phyloP scores from a whole-genome alignment of 768 basidiomycete species.

The Butyriboletus loyo region DNA sequence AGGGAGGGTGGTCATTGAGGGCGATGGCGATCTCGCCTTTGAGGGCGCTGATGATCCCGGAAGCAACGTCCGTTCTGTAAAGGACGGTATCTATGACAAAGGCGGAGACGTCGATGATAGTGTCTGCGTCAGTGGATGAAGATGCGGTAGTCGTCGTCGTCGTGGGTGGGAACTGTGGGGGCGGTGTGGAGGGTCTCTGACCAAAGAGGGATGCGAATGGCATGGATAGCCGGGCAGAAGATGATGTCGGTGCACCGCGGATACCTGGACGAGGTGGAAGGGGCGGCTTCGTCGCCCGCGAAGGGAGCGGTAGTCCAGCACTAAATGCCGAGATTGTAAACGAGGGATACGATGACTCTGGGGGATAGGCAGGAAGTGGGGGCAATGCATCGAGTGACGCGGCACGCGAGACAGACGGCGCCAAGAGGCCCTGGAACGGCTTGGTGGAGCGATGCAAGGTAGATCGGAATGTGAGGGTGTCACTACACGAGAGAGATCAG shows the following conservation, averaged over 20 bases:
- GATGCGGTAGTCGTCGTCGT: slow-evolving; percentile 18
- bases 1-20: slow-evolving; percentile 45
- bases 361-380: slow-evolving; percentile 45
- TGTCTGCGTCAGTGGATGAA: slow-evolving; percentile 32
- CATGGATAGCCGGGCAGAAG: slow-evolving; percentile 54
- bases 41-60: slow-evolving; percentile 50
- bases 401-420: slow-evolving; percentile 32
- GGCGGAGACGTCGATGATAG: slow-evolving; percentile 53
- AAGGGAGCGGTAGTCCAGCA: slow-evolving; percentile 32
- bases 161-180: slow-evolving; percentile 26
- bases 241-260: slow-evolving; percentile 16
- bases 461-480: slow-evolving; percentile 43
- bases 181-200: slow-evolving; percentile 31
- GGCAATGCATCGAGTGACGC: slow-evolving; percentile 46
- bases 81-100: slow-evolving; percentile 56
- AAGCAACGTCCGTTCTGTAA: slow-evolving; percentile 50
- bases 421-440: slow-evolving; percentile 38
- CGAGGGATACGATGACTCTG: slow-evolving; percentile 45
- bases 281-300: slow-evolving; percentile 47
- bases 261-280: slow-evolving; percentile 37
- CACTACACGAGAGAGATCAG: slow-evolving; percentile 27
- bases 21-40: slow-evolving; percentile 53
- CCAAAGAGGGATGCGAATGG: slow-evolving; percentile 85
- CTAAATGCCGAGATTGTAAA: slow-evolving; percentile 43
- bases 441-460: slow-evolving; percentile 40